A percentile compares a stretch with the other conserved stretches of the same genome.
These are phyloP conservation scores for Sugiyamaella sp. DNA, from an alignment of 1,139 yeast species.

Conservation along the genomic window DNA sequence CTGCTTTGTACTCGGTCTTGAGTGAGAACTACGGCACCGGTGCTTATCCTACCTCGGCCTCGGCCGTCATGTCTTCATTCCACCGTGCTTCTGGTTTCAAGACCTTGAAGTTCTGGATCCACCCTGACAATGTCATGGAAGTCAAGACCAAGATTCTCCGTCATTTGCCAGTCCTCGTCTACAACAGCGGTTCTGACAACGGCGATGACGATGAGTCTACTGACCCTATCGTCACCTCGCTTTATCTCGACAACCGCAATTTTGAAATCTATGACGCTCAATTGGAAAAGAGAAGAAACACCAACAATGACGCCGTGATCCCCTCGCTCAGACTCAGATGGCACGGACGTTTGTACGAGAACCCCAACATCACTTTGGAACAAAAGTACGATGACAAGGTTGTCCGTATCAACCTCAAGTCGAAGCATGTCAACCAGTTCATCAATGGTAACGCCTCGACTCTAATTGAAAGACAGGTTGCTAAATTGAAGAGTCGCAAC, in stretches of 20 bases:
- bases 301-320: constrained; percentile 50
- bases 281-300: constrained; percentile 57
- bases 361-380: constrained; percentile 79
- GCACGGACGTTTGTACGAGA: constrained; percentile 80
- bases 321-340: constrained; percentile 85
- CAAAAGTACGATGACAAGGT: constrained; percentile 64
- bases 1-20: constrained; percentile 76
- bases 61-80: constrained; percentile 38
- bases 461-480: constrained; percentile 52
- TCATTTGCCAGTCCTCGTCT: constrained; percentile 89
- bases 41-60: constrained; percentile 34
- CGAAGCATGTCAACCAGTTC: constrained; percentile 72
- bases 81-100: constrained; percentile 62
- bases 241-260: constrained; percentile 82
- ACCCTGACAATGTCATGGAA: constrained; percentile 95
- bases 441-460: constrained; percentile 47
- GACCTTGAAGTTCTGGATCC: constrained; percentile 92
- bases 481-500: constrained; percentile 56
- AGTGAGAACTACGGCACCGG: constrained; percentile 58
- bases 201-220: constrained; percentile 45
- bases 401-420: constrained; percentile 68
- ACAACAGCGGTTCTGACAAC: constrained; percentile 48
- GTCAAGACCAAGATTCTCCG: constrained; percentile 91
- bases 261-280: constrained; percentile 88
- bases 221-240: constrained; percentile 83